Conservation (phyloP, 2,329 filamentous ascomycete genomes). For the Purpureocillium lavendulum region DNA sequence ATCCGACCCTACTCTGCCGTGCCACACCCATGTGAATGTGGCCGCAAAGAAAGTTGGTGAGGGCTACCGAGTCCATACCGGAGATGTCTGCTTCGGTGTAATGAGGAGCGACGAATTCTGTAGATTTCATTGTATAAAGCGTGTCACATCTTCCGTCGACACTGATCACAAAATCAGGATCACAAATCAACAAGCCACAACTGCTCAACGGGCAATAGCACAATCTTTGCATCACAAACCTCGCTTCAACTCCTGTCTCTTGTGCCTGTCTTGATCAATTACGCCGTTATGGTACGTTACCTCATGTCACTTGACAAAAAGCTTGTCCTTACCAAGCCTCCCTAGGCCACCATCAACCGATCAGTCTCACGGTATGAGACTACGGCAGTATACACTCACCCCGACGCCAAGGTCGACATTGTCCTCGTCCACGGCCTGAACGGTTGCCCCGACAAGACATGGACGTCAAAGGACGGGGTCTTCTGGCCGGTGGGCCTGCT, state of each 20-base stretch:
- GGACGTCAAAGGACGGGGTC: slow-evolving; percentile 46
- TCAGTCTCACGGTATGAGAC: slow-evolving; percentile 42
- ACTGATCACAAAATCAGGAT: too few species aligned
- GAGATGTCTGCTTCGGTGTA: background rate
- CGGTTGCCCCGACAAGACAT: slow-evolving; percentile 56
- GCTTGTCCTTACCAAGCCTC: too few species aligned
- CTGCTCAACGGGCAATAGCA: too few species aligned
- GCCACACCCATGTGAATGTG: slow-evolving; percentile 1
- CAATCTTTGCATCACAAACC: too few species aligned
- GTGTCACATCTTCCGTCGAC: background rate
- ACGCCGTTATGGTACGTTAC: background rate
- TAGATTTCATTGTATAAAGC: background rate
- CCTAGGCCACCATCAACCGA: slow-evolving; percentile 28
- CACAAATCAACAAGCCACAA: too few species aligned
- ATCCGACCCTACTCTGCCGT: slow-evolving; percentile 3
- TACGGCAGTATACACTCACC: slow-evolving; percentile 50
- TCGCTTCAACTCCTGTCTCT: too few species aligned
- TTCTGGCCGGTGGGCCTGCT: slow-evolving; percentile 67
- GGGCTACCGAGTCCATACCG: background rate
- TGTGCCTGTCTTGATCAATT: too few species aligned
- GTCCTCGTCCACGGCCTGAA: slow-evolving; percentile 66
- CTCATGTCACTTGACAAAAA: too few species aligned
- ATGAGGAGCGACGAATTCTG: background rate
- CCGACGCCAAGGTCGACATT: slow-evolving; percentile 53
- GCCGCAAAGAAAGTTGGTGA: background rate